Evolutionary conservation across 2,329 filamentous ascomycete species (phyloP), one percentile per base, ranked within the genome.

Genomic region (Rhynchosporium graminicola): DNA sequence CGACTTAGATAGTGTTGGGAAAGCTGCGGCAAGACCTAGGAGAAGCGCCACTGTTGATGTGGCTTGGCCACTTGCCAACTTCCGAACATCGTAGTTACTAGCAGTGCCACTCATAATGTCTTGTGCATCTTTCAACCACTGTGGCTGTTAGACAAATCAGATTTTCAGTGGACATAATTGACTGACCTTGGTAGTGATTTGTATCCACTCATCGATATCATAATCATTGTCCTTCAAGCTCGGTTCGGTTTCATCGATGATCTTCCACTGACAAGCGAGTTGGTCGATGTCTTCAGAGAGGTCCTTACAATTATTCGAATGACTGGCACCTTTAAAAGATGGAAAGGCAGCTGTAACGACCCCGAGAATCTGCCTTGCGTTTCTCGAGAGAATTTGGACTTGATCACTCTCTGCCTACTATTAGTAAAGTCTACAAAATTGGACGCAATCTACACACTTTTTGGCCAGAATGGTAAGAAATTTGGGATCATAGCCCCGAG

Each of bases 21-120:
- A 73, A 58, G 31, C 79, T 72, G 42, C 82, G 73, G 42, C 69
- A 51, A 47, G 74, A 68, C 50, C 77, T 73, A 64, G 74, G 12
- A 65, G 66, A 64, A 66, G 77, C 72, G 64, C 67, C 3, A 78
- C 33, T 3, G 73, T 66, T 31, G 78, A 76, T 33, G 81, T 52
- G 15, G 62, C 64, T 64, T 80, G 78, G 2, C 83, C 83, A 10
- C 71, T 59, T 36, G 78, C 68, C 55, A 96, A 81, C 57, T 82
- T 85, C 0, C 80, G 72, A 66, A 96, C 80, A 72, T 96, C 83
- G 74, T 99, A 99, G 73, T 97, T 96, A 75, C 92, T 97, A 4
- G 95, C 93, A 74, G 95, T 92, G 70, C 87, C 88, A 70, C 91
- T 96, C 83, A 99, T 90, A 15, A 92, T 77, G 28, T 84, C 81